Conservation (phyloP, 768 basidiomycete genomes). For the Brasilioporus rufonigricans region DNA sequence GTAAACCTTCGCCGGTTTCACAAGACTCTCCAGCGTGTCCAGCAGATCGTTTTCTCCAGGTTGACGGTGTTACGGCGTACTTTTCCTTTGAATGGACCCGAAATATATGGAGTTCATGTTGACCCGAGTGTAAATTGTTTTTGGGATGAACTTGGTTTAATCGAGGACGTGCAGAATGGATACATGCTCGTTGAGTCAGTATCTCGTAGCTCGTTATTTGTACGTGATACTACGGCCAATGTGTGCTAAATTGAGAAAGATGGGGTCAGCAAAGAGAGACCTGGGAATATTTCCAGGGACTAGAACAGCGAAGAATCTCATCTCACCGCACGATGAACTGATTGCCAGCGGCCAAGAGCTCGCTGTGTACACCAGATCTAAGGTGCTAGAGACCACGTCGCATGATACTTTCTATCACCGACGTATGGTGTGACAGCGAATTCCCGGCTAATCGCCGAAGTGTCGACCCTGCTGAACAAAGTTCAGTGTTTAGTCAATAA, state of each 20-base stretch:
- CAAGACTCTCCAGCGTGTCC: neutral
- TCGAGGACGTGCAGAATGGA: constrained; percentile 16
- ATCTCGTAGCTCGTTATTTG: constrained; percentile 16
- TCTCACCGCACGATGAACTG: neutral
- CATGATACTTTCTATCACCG: neutral
- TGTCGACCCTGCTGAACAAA: constrained; percentile 1
- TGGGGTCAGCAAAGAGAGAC: constrained; percentile 19
- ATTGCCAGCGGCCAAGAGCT: neutral
- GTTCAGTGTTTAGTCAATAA: constrained; percentile 1
- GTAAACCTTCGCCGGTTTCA: neutral
- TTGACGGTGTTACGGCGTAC: constrained; percentile 4
- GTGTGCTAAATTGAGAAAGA: constrained; percentile 22
- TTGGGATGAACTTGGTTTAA: constrained; percentile 13
- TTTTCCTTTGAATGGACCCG: neutral
- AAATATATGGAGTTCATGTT: constrained; percentile 19
- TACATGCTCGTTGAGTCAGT: constrained; percentile 2
- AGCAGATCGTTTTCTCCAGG: neutral
- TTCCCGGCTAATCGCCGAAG: neutral
- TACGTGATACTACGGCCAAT: constrained; percentile 26
- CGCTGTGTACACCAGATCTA: neutral
- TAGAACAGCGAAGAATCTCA: neutral
- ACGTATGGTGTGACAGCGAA: neutral
- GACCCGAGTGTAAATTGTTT: constrained; percentile 24
- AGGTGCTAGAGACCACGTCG: neutral
- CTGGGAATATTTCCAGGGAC: constrained; percentile 7